phyloP scores from a whole-genome alignment of 106 monocot genomes.

The Platanthera zijinensis region DNA sequence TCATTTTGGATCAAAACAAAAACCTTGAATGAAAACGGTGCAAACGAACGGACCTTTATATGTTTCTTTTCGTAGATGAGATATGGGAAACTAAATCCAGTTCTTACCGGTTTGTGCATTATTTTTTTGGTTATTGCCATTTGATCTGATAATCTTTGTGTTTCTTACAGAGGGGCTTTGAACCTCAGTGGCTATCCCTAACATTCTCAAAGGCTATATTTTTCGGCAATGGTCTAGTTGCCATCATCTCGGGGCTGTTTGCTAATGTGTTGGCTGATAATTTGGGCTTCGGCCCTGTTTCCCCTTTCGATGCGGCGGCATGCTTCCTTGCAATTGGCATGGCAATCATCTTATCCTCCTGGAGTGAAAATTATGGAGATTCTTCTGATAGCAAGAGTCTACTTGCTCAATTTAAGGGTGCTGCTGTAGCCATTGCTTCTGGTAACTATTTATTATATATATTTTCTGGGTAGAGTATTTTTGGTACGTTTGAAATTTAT shows the following conservation, averaged over 20 bases:
- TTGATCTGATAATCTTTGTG: slow-evolving; percentile 8
- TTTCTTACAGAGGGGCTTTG: slow-evolving; percentile 81
- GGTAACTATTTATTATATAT: slow-evolving; percentile 32
- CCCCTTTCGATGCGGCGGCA: slow-evolving; percentile 97
- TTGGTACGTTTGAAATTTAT: too few relatives aligned
- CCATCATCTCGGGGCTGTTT: slow-evolving; percentile 77
- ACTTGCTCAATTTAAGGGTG: slow-evolving; percentile 75
- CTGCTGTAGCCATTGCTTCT: slow-evolving; percentile 87
- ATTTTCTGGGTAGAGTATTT: too few relatives aligned
- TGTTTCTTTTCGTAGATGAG: too few relatives aligned
- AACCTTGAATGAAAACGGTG: too few relatives aligned
- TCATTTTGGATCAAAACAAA: too few relatives aligned
- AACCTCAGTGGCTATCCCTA: slow-evolving; percentile 89
- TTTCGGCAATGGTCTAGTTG: slow-evolving; percentile 93
- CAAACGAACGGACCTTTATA: too few relatives aligned
- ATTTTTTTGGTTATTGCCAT: neutral
- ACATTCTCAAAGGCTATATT: slow-evolving; percentile 99
- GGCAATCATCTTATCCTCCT: slow-evolving; percentile 78
- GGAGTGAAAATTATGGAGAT: slow-evolving; percentile 97
- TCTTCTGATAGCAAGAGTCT: slow-evolving; percentile 82
- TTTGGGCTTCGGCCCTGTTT: slow-evolving; percentile 85
- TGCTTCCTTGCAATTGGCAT: slow-evolving; percentile 91
- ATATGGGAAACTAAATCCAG: too few relatives aligned
- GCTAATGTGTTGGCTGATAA: slow-evolving; percentile 80
- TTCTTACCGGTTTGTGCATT: neutral